Base-by-base conservation (phyloP, 257 asterid species). In the Nicotiana sylvestris region DNA sequence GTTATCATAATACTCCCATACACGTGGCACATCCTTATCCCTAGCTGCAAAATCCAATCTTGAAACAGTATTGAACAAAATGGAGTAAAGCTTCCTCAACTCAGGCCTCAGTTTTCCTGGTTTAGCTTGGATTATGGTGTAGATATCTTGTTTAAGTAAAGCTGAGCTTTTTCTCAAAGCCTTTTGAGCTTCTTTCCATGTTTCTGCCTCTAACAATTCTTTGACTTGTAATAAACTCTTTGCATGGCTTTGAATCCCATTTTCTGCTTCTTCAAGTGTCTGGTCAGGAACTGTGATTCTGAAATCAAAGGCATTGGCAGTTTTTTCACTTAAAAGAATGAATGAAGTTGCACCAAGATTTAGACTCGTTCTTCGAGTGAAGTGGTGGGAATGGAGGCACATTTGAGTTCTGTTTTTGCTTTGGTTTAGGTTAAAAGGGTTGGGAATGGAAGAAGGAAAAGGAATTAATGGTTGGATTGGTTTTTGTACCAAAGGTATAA, bases 41-140 rank as follows among this genome's bases (percentile, higher is more conserved):
- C 94, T 83, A 10, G 94, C 95, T 77, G 97, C 98, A 85, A 91
- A 93, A 85, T 93, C 98, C 85, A 93, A 82, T 82, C 80, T 86
- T 4, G 90, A 85, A 29, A 92, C 98, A 69, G 81, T 85, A 55
- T 85, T 89, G 87, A 93, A 93, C 87, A 93, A 27, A 16, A 76
- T 76, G 0, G 93, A 76, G 82, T 90, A 91, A 81, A 89, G 60
- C 72, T 82, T 87, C 90, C 98, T 90, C 83, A 92, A 53, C 43
- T 61, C 79, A 65, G 91, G 88, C 89, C 97, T 88, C 83, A 91
- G 87, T 39, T 12, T 85, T 81, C 92, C 83, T 3, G 95, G 86
- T 87, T 88, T 92, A 0, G 89, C 83, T 82, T 90, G 92, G 15
- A 91, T 93, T 4, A 93, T 90, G 5, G 97, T 93, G 80, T 93